Evolutionary conservation across 495 filamentous ascomycete species (phyloP).

Genomic region (Podospora appendiculata): DNA sequence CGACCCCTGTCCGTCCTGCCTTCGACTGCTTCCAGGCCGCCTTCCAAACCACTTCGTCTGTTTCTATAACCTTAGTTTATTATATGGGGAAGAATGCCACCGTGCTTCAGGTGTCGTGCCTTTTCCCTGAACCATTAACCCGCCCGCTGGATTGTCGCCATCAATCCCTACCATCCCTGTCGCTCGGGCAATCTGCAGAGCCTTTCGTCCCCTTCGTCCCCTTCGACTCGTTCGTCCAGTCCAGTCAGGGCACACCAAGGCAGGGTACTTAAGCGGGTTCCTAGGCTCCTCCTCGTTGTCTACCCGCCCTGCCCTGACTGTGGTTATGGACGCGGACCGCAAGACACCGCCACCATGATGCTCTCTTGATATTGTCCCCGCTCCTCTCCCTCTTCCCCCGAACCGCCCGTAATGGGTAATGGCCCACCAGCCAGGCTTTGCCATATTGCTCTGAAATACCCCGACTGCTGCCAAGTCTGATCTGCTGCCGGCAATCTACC

Average conservation of each 20-base stretch:
- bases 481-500: conserved; percentile 5
- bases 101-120: conserved; percentile 8
- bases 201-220: background rate
- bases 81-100: conserved; percentile 7
- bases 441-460: conserved; percentile 28
- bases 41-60: conserved; percentile 17
- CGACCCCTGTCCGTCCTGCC: conserved; percentile 5
- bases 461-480: conserved; percentile 15
- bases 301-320: conserved; percentile 3
- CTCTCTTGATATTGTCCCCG: conserved; percentile 16
- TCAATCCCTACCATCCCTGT: conserved; percentile 23
- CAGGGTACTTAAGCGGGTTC: conserved; percentile 13
- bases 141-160: conserved; percentile 20
- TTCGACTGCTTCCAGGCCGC: conserved; percentile 18
- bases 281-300: conserved; percentile 10
- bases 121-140: conserved; percentile 23
- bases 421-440: conserved; percentile 27
- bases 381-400: conserved; percentile 7
- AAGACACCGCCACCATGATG: conserved; percentile 12
- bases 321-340: background rate
- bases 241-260: conserved; percentile 6
- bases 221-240: conserved; percentile 7
- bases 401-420: conserved; percentile 23
- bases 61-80: conserved; percentile 8
- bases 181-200: conserved; percentile 18